phyloP scores from a whole-genome alignment of 192 early-diverging fungal genomes.

The Coemansia sp. region DNA sequence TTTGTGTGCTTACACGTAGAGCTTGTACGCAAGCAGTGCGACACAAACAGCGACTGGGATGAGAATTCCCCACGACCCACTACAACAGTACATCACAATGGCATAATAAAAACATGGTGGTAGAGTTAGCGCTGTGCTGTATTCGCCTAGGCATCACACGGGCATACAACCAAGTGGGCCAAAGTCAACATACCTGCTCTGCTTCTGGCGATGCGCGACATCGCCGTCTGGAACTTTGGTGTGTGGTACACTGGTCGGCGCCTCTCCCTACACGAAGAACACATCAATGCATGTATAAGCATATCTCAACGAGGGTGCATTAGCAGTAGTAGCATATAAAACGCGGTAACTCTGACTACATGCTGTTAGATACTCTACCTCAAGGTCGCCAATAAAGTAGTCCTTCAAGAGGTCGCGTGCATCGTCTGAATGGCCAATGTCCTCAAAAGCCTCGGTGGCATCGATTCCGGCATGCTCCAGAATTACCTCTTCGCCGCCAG shows the following conservation, averaged over 20 bases:
- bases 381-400: slow-evolving; percentile 74
- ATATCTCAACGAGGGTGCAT: background rate
- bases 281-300: background rate
- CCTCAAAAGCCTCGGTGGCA: slow-evolving; percentile 92
- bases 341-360: slow-evolving; percentile 1
- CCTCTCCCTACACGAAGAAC: slow-evolving; percentile 25
- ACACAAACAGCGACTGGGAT: slow-evolving; percentile 58
- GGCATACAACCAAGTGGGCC: background rate
- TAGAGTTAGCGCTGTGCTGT: background rate
- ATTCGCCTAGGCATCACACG: background rate
- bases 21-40: slow-evolving; percentile 60
- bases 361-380: slow-evolving; percentile 23
- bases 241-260: slow-evolving; percentile 21
- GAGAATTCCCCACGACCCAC: slow-evolving; percentile 56
- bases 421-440: slow-evolving; percentile 96
- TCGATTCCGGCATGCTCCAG: slow-evolving; percentile 89
- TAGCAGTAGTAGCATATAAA: background rate
- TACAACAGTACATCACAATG: slow-evolving; percentile 17
- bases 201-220: slow-evolving; percentile 31
- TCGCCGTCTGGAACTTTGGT: slow-evolving; percentile 15
- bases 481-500: slow-evolving; percentile 97
- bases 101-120: background rate
- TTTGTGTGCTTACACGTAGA: slow-evolving; percentile 29
- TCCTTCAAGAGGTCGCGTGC: slow-evolving; percentile 82
- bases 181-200: slow-evolving; percentile 43